phyloP scores from a whole-genome alignment of 768 basidiomycete species.

The Suillus occidentalis region DNA sequence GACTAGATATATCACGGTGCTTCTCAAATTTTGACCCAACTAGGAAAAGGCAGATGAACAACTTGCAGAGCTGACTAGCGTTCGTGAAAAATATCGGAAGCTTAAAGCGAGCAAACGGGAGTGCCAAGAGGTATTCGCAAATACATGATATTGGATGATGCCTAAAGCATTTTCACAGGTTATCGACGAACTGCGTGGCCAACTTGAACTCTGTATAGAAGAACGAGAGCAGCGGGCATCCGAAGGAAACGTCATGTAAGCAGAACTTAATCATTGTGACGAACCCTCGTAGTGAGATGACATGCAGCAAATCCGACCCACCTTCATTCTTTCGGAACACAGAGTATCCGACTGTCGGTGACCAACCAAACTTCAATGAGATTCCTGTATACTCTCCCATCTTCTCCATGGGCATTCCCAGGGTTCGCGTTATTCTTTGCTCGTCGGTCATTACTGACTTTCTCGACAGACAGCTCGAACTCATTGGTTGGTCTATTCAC shows the following conservation, averaged over 20 bases:
- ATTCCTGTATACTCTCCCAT: not conserved
- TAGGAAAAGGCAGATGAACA: conserved; percentile 17
- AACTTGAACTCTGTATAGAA: conserved; percentile 15
- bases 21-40: not conserved
- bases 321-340: conserved; percentile 3
- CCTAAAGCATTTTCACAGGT: conserved; percentile 13
- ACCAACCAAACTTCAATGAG: conserved; percentile 7
- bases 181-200: conserved; percentile 19
- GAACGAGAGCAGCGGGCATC: conserved; percentile 24
- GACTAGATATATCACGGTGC: not conserved
- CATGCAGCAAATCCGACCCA: not conserved
- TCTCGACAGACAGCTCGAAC: not conserved
- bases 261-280: not conserved
- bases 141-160: not conserved
- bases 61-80: conserved; percentile 8
- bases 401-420: conserved; percentile 3
- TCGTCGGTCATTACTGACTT: not conserved
- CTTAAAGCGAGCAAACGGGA: conserved; percentile 19
- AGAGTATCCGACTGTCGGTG: conserved; percentile 15
- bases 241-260: conserved; percentile 1
- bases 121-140: conserved; percentile 20
- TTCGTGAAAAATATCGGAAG: conserved; percentile 23
- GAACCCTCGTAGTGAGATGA: not conserved
- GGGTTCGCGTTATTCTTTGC: not conserved
- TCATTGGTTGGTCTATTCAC: not conserved